These are phyloP conservation scores for Pascua sp. DNA, from an alignment of 1,284 basidiomycete genomes.

Conservation along the genomic window DNA sequence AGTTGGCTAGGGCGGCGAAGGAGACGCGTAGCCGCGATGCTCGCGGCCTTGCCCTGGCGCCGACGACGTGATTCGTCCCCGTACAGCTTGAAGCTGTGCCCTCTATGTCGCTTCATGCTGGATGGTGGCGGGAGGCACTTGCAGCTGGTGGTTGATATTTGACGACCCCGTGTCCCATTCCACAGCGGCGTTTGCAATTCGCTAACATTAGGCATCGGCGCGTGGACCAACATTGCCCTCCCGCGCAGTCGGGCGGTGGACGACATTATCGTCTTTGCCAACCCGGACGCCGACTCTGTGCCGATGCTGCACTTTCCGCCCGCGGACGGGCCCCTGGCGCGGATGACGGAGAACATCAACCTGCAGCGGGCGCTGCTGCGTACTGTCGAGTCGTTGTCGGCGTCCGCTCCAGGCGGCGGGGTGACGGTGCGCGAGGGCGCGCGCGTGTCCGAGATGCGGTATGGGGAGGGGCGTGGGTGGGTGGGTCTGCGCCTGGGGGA, in stretches of 20 bases:
- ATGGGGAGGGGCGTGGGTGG: conserved; percentile 40
- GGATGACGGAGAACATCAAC: conserved; percentile 84
- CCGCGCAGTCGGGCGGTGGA: conserved; percentile 67
- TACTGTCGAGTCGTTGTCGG: conserved; percentile 34
- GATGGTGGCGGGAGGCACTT: too few relatives aligned
- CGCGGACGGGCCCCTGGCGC: conserved; percentile 59
- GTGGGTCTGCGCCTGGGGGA: conserved; percentile 40
- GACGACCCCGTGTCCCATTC: too few relatives aligned
- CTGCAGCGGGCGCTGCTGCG: conserved; percentile 75
- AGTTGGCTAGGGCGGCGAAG: too few relatives aligned
- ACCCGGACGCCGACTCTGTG: conserved; percentile 49
- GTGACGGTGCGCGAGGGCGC: conserved; percentile 38
- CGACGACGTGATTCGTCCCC: too few relatives aligned
- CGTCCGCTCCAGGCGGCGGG: conserved; percentile 10
- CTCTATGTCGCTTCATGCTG: too few relatives aligned
- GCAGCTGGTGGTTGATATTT: too few relatives aligned
- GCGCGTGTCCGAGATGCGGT: conserved; percentile 40
- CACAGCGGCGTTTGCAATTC: too few relatives aligned
- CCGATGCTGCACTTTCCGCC: conserved; percentile 44
- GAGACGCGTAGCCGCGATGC: too few relatives aligned
- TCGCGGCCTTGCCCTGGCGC: too few relatives aligned
- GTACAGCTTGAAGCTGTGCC: too few relatives aligned
- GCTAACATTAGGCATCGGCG: conserved; percentile 64
- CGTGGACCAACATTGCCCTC: conserved; percentile 74
- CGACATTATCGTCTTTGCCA: conserved; percentile 84